Percentiles rank a stretch among this genome's conserved stretches.
phyloP scores from a whole-genome alignment of 768 basidiomycete genomes.

The Tubosaeta brunneosetosa region DNA sequence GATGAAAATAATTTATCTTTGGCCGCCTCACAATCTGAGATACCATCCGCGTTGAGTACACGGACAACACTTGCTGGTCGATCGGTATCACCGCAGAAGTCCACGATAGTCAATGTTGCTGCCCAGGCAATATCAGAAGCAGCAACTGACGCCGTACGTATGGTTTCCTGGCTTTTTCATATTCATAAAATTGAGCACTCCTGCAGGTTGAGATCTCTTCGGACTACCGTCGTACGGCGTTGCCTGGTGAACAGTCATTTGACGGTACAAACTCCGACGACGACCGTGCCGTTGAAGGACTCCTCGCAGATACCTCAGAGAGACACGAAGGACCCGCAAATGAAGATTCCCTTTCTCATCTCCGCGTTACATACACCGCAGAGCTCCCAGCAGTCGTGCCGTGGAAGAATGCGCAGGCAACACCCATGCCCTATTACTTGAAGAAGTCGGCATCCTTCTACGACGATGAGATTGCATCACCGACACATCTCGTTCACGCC shows the following conservation, averaged over 20 bases:
- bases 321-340: slow-evolving; percentile 26
- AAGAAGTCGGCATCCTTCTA: slow-evolving; percentile 39
- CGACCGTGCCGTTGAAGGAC: slow-evolving; percentile 31
- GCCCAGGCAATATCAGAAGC: slow-evolving; percentile 23
- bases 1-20: slow-evolving; percentile 30
- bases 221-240: slow-evolving; percentile 18
- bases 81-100: slow-evolving; percentile 33
- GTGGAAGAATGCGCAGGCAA: slow-evolving; percentile 32
- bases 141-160: slow-evolving; percentile 30
- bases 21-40: slow-evolving; percentile 24
- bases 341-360: slow-evolving; percentile 33
- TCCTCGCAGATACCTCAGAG: slow-evolving; percentile 31
- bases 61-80: slow-evolving; percentile 29
- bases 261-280: slow-evolving; percentile 35
- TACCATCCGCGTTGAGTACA: slow-evolving; percentile 26
- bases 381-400: slow-evolving; percentile 32
- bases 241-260: slow-evolving; percentile 30
- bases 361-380: slow-evolving; percentile 33
- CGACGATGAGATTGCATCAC: slow-evolving; percentile 36
- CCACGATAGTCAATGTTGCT: slow-evolving; percentile 17
- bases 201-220: slow-evolving; percentile 29
- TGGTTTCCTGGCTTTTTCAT: slow-evolving; percentile 26
- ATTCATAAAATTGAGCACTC: slow-evolving; percentile 23
- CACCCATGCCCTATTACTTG: slow-evolving; percentile 35
- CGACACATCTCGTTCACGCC: slow-evolving; percentile 49